Conservation (phyloP, 139 green algal genomes). For the Chlamydomonas schloesseri region DNA sequence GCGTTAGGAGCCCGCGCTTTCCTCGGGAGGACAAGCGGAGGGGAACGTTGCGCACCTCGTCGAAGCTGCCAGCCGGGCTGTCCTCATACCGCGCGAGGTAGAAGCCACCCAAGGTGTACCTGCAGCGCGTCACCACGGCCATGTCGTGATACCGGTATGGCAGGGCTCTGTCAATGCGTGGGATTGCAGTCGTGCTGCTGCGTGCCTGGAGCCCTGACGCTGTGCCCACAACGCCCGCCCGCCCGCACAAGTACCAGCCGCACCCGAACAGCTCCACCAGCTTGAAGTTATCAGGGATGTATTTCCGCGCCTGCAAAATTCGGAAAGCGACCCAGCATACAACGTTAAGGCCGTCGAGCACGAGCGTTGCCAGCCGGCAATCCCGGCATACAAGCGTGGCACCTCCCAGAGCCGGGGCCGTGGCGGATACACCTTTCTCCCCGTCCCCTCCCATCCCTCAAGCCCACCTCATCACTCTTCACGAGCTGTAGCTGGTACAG, state of each 20-base stretch:
- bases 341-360: neutral
- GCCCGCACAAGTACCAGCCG: neutral
- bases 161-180: neutral
- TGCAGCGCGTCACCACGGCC: slow-evolving; percentile 1
- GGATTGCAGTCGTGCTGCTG: neutral
- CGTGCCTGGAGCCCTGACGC: too few species aligned
- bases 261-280: slow-evolving; percentile 92
- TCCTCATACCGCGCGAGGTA: slow-evolving; percentile 94
- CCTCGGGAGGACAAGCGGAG: too few species aligned
- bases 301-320: slow-evolving; percentile 79
- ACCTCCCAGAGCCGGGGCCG: too few species aligned
- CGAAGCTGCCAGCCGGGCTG: slow-evolving; percentile 90
- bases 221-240: neutral
- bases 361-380: too few species aligned
- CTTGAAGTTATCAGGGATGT: slow-evolving; percentile 82
- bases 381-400: too few species aligned
- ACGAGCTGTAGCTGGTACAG: slow-evolving; percentile 93
- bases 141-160: too few species aligned
- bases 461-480: slow-evolving; percentile 72
- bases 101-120: slow-evolving; percentile 94
- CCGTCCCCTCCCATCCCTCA: neutral
- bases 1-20: too few species aligned
- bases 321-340: neutral
- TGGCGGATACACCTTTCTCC: too few species aligned
- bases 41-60: slow-evolving; percentile 80